Conservation (phyloP, 306 rosid species). For the Geum urbanum region DNA sequence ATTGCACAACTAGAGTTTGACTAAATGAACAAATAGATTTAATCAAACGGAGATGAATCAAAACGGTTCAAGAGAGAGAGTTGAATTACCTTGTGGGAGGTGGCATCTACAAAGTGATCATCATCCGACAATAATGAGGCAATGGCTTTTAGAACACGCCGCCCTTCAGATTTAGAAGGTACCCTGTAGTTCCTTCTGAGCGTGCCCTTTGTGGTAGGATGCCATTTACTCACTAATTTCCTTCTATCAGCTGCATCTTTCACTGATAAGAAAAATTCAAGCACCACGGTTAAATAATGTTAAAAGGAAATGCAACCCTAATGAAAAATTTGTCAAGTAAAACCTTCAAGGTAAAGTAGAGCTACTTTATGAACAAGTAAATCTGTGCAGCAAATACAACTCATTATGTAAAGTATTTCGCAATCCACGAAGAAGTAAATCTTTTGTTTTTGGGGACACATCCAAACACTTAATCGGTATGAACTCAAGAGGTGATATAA, state of each 20-base stretch:
- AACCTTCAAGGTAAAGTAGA: no score
- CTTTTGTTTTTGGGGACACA: not conserved
- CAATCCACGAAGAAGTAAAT: not conserved
- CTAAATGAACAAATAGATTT: not conserved
- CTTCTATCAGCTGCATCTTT: slow-evolving; percentile 45
- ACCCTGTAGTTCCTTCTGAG: slow-evolving; percentile 86
- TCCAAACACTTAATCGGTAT: not conserved
- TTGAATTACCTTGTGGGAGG: slow-evolving; percentile 82
- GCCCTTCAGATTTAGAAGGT: slow-evolving; percentile 75
- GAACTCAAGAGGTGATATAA: not conserved
- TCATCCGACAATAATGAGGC: slow-evolving; percentile 83
- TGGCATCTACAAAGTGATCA: slow-evolving; percentile 83
- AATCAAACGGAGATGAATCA: not conserved
- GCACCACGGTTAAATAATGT: not conserved
- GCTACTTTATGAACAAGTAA: not conserved
- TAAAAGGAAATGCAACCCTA: not conserved
- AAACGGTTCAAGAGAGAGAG: not conserved
- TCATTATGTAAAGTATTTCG: not conserved
- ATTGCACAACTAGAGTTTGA: not conserved
- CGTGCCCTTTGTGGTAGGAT: slow-evolving; percentile 93
- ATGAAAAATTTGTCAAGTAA: no score
- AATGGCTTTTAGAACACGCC: slow-evolving; percentile 71
- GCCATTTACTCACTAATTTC: slow-evolving; percentile 90
- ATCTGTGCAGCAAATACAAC: not conserved
- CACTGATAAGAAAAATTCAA: slow-evolving; percentile 27